A percentile compares a stretch with the other conserved stretches of the same genome.
Evolutionary conservation across 345 rosid genomes (phyloP).

Genomic region (Camelina sativa): DNA sequence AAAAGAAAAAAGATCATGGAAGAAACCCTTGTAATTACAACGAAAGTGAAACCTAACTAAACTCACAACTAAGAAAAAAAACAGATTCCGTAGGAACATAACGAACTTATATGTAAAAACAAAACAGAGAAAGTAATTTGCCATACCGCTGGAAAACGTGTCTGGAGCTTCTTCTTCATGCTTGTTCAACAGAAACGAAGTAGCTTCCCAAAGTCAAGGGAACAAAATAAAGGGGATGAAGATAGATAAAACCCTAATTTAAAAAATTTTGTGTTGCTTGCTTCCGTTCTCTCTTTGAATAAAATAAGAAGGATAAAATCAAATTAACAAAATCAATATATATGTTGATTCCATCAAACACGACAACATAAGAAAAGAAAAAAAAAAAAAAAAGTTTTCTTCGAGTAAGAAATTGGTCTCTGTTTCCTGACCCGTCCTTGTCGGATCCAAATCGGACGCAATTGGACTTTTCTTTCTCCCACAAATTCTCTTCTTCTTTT

Average conservation of each 20-base stretch:
- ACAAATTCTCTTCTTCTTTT: background rate
- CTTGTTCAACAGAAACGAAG: background rate
- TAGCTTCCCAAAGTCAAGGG: conserved; percentile 25
- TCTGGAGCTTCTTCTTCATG: conserved; percentile 49
- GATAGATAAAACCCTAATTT: conserved; percentile 42
- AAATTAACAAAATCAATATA: conserved; percentile 15
- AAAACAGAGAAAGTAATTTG: background rate
- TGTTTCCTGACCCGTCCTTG: conserved; percentile 40
- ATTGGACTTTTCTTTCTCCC: conserved; percentile 29
- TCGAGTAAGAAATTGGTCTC: conserved; percentile 23
- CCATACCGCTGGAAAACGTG: conserved; percentile 48
- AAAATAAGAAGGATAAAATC: conserved; percentile 31
- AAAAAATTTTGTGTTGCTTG: conserved; percentile 5
- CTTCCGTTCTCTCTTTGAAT: conserved; percentile 9
- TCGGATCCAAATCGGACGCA: conserved; percentile 43
- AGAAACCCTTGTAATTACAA: background rate
- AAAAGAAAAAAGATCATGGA: conserved; percentile 10
- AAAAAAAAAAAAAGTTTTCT: background rate
- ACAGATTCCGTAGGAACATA: background rate
- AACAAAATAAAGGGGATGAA: background rate
- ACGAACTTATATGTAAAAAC: background rate
- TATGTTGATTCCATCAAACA: conserved; percentile 29
- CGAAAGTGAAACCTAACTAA: background rate
- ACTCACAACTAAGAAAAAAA: background rate
- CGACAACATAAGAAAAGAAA: conserved; percentile 18